Evolutionary conservation across 164 flowering plant genomes (phyloP).

Genomic region (Sedum album): DNA sequence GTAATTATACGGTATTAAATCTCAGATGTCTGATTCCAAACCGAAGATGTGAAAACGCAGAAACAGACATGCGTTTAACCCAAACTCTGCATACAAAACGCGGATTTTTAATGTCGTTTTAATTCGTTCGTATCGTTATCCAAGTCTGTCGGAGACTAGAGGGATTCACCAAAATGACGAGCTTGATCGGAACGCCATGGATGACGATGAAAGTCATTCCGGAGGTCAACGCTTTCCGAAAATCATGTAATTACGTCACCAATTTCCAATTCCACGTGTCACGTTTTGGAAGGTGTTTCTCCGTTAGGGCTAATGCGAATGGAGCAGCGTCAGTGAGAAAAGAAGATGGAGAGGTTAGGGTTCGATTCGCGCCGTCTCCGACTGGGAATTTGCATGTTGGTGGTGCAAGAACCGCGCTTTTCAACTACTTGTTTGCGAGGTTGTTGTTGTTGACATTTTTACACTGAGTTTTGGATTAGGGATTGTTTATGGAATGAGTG

Average conservation of each 20-base stretch:
- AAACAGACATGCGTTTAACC: too few relatives aligned
- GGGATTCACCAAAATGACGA: slow-evolving; percentile 19
- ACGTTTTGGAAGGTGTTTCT: slow-evolving; percentile 18
- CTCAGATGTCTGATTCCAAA: too few relatives aligned
- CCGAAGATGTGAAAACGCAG: too few relatives aligned
- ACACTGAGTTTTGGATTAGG: not conserved
- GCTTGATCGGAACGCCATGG: slow-evolving; percentile 34
- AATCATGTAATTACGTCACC: slow-evolving; percentile 9
- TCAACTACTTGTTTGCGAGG: slow-evolving; percentile 88
- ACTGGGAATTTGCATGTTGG: slow-evolving; percentile 97
- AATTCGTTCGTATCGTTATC: not conserved
- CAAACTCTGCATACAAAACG: too few relatives aligned
- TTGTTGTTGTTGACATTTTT: slow-evolving; percentile 10
- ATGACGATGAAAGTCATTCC: slow-evolving; percentile 31
- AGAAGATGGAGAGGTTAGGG: slow-evolving; percentile 47
- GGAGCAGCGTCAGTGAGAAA: slow-evolving; percentile 13
- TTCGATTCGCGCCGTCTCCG: slow-evolving; percentile 96
- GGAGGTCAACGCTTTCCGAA: slow-evolving; percentile 28
- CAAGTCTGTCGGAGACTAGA: not conserved
- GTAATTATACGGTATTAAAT: too few relatives aligned
- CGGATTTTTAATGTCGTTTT: not conserved
- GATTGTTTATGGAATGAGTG: too few relatives aligned
- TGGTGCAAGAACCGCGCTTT: slow-evolving; percentile 95
- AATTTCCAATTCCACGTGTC: not conserved
- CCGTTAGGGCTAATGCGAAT: slow-evolving; percentile 15